Evolutionary conservation across 176 grass and related monocot species (phyloP).

Genomic region (Pontederia paniculata): DNA sequence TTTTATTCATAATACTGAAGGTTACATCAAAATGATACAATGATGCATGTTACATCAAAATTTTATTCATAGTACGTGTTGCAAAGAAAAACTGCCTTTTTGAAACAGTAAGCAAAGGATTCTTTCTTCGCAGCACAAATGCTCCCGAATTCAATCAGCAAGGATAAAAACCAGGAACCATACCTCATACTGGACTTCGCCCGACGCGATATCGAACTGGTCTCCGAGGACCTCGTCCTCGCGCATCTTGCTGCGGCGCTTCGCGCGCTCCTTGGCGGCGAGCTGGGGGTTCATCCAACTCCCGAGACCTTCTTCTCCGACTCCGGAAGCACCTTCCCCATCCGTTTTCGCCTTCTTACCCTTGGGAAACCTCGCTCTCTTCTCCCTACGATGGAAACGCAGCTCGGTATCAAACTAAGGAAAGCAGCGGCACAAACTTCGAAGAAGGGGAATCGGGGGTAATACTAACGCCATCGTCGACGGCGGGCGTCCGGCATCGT

Average conservation of each 20-base stretch:
- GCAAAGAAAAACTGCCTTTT: no score
- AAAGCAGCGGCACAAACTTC: background rate
- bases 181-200: conserved; percentile 76
- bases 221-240: conserved; percentile 31
- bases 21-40: no score
- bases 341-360: conserved; percentile 69
- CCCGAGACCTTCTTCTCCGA: conserved; percentile 23
- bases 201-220: conserved; percentile 24
- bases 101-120: background rate
- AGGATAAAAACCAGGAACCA: conserved; percentile 4
- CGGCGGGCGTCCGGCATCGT: background rate
- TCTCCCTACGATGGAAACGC: conserved; percentile 31
- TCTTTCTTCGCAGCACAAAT: background rate
- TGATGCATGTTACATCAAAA: no score
- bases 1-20: no score
- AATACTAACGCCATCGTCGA: background rate
- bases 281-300: conserved; percentile 49
- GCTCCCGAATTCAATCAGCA: background rate
- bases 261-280: conserved; percentile 45
- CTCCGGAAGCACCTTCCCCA: background rate
- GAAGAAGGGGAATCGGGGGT: background rate
- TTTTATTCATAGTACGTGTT: no score
- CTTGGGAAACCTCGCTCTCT: conserved; percentile 74
- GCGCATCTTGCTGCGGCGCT: conserved; percentile 42
- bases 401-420: background rate